Evolutionary conservation across 768 basidiomycete genomes (phyloP).

Genomic region (Fistulinella prunicolor): DNA sequence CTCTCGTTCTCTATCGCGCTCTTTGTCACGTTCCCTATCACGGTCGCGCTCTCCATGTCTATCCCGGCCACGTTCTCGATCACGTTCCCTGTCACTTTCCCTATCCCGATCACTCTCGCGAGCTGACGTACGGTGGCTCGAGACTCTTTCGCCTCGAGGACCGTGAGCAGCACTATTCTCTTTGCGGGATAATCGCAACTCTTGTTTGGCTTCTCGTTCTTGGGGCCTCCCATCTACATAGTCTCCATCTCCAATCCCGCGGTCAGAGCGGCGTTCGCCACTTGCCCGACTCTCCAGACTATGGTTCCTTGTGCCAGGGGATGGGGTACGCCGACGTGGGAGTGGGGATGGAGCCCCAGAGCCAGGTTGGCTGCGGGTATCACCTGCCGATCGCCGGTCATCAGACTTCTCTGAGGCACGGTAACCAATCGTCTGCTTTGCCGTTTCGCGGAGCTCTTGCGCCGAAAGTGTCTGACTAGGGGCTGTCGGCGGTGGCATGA

Average conservation of each 20-base stretch:
- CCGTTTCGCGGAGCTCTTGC: conserved; percentile 77
- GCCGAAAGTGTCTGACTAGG: conserved; percentile 79
- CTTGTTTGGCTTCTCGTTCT: conserved; percentile 51
- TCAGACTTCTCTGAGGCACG: conserved; percentile 39
- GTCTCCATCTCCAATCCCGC: conserved; percentile 43
- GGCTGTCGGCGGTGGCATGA: conserved; percentile 76
- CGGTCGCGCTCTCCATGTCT: conserved; percentile 46
- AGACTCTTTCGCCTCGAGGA: conserved; percentile 46
- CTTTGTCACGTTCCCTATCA: conserved; percentile 45
- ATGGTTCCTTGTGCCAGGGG: conserved; percentile 64
- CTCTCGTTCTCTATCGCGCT: conserved; percentile 36
- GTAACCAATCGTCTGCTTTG: conserved; percentile 58
- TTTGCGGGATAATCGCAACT: conserved; percentile 41
- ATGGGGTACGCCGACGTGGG: conserved; percentile 58
- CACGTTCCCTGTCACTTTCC: conserved; percentile 47
- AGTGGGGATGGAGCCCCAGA: conserved; percentile 52
- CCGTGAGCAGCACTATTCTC: conserved; percentile 52
- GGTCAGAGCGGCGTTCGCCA: conserved; percentile 60
- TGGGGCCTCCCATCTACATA: conserved; percentile 49
- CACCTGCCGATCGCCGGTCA: conserved; percentile 35
- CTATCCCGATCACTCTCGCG: conserved; percentile 38
- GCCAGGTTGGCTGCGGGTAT: conserved; percentile 47
- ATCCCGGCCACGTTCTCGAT: conserved; percentile 46
- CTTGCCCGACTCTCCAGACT: conserved; percentile 74
- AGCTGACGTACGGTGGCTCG: conserved; percentile 38